Conservation (phyloP, 768 basidiomycete genomes). For the Amanita molliuscula region DNA sequence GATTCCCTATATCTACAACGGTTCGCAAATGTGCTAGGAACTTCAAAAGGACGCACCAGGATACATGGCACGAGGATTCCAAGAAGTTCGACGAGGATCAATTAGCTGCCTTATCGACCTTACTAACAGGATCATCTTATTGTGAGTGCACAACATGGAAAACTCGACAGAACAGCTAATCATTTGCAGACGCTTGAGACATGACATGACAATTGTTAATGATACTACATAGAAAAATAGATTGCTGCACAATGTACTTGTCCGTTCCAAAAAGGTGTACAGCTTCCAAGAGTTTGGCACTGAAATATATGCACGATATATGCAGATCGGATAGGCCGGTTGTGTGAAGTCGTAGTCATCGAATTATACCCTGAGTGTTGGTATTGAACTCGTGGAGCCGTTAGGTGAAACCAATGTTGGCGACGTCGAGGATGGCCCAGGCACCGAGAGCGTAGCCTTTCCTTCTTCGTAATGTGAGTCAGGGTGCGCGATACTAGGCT, state of each 20-base stretch:
- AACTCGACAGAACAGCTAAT: conserved; percentile 3
- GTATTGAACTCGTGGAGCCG: conserved; percentile 21
- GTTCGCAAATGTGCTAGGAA: conserved; percentile 73
- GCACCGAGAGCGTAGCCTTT: conserved; percentile 16
- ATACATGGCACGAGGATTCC: conserved; percentile 86
- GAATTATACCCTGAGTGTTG: conserved; percentile 27
- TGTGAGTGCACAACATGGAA: conserved; percentile 32
- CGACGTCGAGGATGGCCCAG: conserved; percentile 15
- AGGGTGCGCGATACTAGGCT: conserved; percentile 32
- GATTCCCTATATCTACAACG: conserved; percentile 81
- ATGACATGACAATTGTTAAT: neutral
- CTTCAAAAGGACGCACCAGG: conserved; percentile 76
- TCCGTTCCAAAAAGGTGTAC: neutral
- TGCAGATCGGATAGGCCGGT: neutral
- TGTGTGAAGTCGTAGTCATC: neutral
- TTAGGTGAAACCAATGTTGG: conserved; percentile 21
- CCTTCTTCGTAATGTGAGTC: conserved; percentile 36
- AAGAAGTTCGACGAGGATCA: conserved; percentile 83
- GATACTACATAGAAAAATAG: neutral
- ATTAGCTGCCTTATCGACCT: conserved; percentile 68
- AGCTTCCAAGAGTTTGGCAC: neutral
- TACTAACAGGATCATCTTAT: conserved; percentile 79
- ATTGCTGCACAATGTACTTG: neutral
- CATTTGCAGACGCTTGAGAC: conserved; percentile 16
- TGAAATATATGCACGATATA: neutral